Evolutionary conservation across 2,329 filamentous ascomycete species (phyloP).

Genomic region (Penicillium sp.): DNA sequence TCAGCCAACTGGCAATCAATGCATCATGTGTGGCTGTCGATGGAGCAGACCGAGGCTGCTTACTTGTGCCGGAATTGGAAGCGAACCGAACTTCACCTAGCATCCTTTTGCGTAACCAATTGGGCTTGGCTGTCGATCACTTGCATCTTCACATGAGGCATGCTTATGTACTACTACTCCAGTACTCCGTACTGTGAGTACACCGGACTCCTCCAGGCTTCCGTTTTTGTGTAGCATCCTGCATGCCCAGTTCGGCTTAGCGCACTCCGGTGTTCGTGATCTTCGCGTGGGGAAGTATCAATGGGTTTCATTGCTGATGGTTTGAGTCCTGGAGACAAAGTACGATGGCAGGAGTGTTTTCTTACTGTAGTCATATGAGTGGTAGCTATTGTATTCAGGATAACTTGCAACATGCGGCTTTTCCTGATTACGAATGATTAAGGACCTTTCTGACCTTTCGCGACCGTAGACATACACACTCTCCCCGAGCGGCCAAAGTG

Average conservation of each 20-base stretch:
- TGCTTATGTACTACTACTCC: neutral
- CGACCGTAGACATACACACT: neutral
- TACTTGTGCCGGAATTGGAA: neutral
- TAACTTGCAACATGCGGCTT: too few species aligned
- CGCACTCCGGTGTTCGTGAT: neutral
- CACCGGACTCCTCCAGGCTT: too few species aligned
- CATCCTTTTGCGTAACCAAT: slow-evolving; percentile 3
- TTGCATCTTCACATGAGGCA: slow-evolving; percentile 15
- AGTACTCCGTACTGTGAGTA: too few species aligned
- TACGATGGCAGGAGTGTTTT: too few species aligned
- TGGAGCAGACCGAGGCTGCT: slow-evolving; percentile 1
- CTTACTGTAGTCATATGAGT: too few species aligned
- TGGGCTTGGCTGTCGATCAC: slow-evolving; percentile 15
- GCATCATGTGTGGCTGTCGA: slow-evolving; percentile 10
- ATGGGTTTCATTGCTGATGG: too few species aligned
- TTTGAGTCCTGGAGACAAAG: too few species aligned
- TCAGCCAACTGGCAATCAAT: neutral
- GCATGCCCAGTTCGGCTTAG: slow-evolving; percentile 21
- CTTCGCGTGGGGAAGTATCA: slow-evolving; percentile 1
- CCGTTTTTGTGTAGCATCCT: slow-evolving; percentile 11
- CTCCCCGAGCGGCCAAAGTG: too few species aligned
- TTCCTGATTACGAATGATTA: too few species aligned
- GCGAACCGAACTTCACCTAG: slow-evolving; percentile 4
- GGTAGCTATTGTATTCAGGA: too few species aligned
- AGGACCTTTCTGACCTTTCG: neutral